Evolutionary conservation across 106 monocot species (phyloP).

Genomic region (Posidonia australis): DNA sequence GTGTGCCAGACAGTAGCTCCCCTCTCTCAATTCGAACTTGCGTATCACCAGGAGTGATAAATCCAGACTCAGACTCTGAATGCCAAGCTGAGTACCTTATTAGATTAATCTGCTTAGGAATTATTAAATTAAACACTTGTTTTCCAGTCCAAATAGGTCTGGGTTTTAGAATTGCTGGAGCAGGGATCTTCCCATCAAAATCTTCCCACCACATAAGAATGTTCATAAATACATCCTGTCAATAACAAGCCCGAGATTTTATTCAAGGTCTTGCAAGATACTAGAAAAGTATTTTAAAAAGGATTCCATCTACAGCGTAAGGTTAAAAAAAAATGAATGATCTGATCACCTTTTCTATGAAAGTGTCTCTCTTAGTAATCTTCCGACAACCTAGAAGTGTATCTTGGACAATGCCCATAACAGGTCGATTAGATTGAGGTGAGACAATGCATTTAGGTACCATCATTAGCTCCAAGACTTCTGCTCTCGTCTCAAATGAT

Average conservation of each 20-base stretch:
- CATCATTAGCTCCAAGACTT: constrained; percentile 98
- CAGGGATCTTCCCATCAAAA: constrained; percentile 94
- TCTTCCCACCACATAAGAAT: constrained; percentile 99
- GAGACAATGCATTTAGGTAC: constrained; percentile 98
- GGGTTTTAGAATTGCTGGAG: constrained; percentile 94
- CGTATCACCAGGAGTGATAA: constrained; percentile 88
- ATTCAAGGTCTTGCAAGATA: neutral
- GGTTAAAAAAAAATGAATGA: neutral
- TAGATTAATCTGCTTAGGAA: constrained; percentile 94
- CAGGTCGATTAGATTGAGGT: constrained; percentile 94
- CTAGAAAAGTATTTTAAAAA: neutral
- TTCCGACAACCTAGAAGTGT: constrained; percentile 89
- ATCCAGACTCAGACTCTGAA: constrained; percentile 57
- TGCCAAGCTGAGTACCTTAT: constrained; percentile 79
- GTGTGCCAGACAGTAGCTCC: constrained; percentile 81
- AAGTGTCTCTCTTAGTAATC: constrained; percentile 96
- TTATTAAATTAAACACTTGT: constrained; percentile 97
- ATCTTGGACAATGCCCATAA: constrained; percentile 99
- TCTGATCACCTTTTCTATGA: constrained; percentile 76
- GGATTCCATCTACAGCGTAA: neutral
- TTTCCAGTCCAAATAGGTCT: constrained; percentile 97
- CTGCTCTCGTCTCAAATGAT: constrained; percentile 96
- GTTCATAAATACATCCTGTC: constrained; percentile 99
- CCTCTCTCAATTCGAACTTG: constrained; percentile 89
- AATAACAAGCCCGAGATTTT: neutral